A percentile compares a stretch with the other conserved stretches of the same genome.
phyloP scores from a whole-genome alignment of 148 eudicot species.

The Rheum nobile region DNA sequence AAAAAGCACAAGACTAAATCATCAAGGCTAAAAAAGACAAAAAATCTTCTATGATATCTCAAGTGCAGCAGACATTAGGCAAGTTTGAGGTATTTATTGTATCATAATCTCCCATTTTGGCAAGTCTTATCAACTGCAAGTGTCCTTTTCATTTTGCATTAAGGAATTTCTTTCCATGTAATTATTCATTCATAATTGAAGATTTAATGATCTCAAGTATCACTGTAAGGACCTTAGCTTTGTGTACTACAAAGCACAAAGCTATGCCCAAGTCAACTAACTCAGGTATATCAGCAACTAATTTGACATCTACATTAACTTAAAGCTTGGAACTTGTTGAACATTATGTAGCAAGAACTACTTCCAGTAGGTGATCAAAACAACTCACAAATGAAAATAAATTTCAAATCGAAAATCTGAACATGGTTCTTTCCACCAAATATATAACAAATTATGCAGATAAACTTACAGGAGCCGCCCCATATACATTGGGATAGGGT shows the following conservation, averaged over 20 bases:
- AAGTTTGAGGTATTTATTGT: neutral
- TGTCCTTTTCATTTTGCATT: neutral
- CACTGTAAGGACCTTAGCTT: neutral
- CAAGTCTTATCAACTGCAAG: neutral
- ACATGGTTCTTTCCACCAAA: neutral
- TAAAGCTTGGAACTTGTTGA: neutral
- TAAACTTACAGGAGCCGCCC: slow-evolving; percentile 72
- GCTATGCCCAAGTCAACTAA: neutral
- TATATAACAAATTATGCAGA: neutral
- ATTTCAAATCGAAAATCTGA: neutral
- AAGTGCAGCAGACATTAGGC: too few species aligned
- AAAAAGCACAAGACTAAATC: neutral
- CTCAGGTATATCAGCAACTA: neutral
- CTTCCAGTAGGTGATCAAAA: neutral
- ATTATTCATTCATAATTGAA: neutral
- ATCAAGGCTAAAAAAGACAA: too few species aligned
- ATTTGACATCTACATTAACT: neutral
- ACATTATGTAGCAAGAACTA: neutral
- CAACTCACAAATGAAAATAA: neutral
- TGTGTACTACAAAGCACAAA: neutral
- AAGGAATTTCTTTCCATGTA: neutral
- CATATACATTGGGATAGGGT: slow-evolving; percentile 58
- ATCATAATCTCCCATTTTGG: neutral
- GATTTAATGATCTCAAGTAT: neutral
- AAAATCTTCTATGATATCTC: too few species aligned